A percentile compares a stretch with the other conserved stretches of the same genome.
Conservation (phyloP, 2,329 filamentous ascomycete species). For the Huntiella bhutanensis region DNA sequence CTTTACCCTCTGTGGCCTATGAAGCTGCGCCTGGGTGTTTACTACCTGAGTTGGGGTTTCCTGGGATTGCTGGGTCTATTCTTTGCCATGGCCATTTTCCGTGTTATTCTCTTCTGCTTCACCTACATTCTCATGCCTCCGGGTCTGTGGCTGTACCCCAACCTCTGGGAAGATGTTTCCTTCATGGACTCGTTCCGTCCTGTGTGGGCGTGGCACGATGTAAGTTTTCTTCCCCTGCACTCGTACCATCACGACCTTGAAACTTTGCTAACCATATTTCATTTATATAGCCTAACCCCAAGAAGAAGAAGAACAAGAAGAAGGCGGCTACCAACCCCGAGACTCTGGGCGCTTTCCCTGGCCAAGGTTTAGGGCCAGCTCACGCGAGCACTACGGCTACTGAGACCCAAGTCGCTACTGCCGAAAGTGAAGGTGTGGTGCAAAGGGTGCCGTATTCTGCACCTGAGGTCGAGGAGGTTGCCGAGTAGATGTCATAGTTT, state of each 20-base stretch:
- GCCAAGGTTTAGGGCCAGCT: constrained; percentile 34
- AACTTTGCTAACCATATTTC: constrained; percentile 15
- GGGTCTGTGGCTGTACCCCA: constrained; percentile 95
- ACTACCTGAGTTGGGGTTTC: constrained; percentile 92
- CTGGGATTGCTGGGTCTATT: constrained; percentile 78
- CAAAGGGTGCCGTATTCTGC: constrained; percentile 22
- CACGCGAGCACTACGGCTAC: constrained; percentile 38
- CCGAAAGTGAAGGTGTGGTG: neutral
- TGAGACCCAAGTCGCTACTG: constrained; percentile 31
- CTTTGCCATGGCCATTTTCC: constrained; percentile 95
- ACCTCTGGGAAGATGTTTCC: constrained; percentile 94
- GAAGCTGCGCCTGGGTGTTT: constrained; percentile 77
- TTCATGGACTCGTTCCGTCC: constrained; percentile 96
- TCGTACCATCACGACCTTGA: neutral
- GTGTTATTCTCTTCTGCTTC: constrained; percentile 80
- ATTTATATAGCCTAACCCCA: constrained; percentile 23
- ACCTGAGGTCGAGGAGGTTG: constrained; percentile 34
- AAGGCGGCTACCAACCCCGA: constrained; percentile 15
- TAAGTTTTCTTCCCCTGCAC: constrained; percentile 23
- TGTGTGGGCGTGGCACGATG: constrained; percentile 96
- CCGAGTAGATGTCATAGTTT: constrained; percentile 21
- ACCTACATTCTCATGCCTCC: constrained; percentile 73
- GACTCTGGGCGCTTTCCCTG: constrained; percentile 16
- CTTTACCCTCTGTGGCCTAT: constrained; percentile 95
- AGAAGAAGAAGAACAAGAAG: constrained; percentile 42